Conservation (phyloP, 2,329 filamentous ascomycete species). For the Colletotrichum sp. region DNA sequence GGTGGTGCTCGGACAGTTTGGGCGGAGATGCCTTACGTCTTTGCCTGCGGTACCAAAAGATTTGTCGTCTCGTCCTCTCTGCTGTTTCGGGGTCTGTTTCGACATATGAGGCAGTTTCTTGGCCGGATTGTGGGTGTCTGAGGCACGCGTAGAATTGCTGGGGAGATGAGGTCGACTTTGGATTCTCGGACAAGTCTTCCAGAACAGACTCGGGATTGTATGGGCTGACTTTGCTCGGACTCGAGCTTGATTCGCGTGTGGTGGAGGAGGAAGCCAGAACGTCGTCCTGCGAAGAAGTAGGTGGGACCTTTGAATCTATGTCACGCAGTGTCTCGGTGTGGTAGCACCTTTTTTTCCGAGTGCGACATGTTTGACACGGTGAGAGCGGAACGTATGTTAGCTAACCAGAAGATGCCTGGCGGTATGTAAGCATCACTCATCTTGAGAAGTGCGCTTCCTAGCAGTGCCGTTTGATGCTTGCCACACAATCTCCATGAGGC, state of each 20-base stretch:
- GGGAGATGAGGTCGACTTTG: not conserved
- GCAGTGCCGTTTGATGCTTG: not conserved
- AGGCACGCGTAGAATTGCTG: not conserved
- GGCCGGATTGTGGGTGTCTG: not conserved
- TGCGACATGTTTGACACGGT: conserved; percentile 23
- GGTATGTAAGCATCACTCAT: not conserved
- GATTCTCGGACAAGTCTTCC: conserved; percentile 10
- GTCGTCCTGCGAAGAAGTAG: not conserved
- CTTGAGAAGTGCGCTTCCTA: conserved; percentile 14
- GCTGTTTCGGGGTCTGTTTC: not conserved
- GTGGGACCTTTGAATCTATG: not conserved
- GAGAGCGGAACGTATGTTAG: not conserved
- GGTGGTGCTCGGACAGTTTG: conserved; percentile 8
- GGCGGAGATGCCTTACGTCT: not conserved
- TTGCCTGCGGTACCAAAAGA: conserved; percentile 22
- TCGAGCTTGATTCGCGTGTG: conserved; percentile 7
- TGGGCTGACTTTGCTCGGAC: conserved; percentile 16
- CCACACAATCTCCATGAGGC: conserved; percentile 20
- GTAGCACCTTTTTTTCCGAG: conserved; percentile 24
- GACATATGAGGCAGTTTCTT: not conserved
- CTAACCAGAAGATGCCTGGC: not conserved
- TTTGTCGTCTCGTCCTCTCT: not conserved
- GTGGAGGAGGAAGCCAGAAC: not conserved
- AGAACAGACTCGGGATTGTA: conserved; percentile 26
- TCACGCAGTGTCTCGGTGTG: not conserved